Conservation (phyloP, 805 yeast species). For the Schwanniomyces polymorphus region DNA sequence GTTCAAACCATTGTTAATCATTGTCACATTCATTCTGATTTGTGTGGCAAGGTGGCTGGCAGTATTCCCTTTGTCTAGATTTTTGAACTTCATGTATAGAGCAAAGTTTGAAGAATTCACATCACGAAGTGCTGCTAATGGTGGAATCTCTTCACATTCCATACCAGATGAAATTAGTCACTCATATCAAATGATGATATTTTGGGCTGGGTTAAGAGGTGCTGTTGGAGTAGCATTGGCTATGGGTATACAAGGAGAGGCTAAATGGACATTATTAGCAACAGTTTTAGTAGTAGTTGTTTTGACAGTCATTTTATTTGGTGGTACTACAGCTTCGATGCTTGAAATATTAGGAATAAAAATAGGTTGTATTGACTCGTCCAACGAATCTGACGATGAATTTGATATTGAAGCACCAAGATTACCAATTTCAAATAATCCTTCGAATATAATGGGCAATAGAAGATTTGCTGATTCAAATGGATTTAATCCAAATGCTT, state of each 20-base stretch:
- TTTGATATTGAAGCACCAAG: slow-evolving; percentile 84
- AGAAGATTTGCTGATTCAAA: slow-evolving; percentile 14
- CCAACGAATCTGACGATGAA: slow-evolving; percentile 82
- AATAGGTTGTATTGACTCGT: slow-evolving; percentile 84
- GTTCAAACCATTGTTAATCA: slow-evolving; percentile 89
- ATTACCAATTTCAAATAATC: slow-evolving; percentile 18
- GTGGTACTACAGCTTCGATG: slow-evolving; percentile 99
- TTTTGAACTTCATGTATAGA: slow-evolving; percentile 77
- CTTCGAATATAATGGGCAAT: slow-evolving; percentile 11
- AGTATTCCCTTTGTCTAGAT: slow-evolving; percentile 86
- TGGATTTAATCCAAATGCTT: slow-evolving; percentile 5
- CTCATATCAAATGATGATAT: slow-evolving; percentile 96
- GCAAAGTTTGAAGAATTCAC: slow-evolving; percentile 49
- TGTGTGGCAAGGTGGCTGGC: slow-evolving; percentile 97
- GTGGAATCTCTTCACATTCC: slow-evolving; percentile 42
- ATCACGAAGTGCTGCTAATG: slow-evolving; percentile 23
- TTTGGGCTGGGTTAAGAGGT: slow-evolving; percentile 99
- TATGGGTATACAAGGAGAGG: slow-evolving; percentile 94
- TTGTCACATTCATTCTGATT: slow-evolving; percentile 84
- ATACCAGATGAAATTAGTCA: slow-evolving; percentile 89
- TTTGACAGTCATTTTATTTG: slow-evolving; percentile 90
- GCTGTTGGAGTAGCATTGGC: slow-evolving; percentile 99
- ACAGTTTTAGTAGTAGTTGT: slow-evolving; percentile 97
- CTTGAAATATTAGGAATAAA: slow-evolving; percentile 89
- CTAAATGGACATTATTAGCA: slow-evolving; percentile 83